Evolutionary conservation across 495 filamentous ascomycete genomes (phyloP), one percentile per base, ranked within the genome.

Genomic region (Penicillium salamii): DNA sequence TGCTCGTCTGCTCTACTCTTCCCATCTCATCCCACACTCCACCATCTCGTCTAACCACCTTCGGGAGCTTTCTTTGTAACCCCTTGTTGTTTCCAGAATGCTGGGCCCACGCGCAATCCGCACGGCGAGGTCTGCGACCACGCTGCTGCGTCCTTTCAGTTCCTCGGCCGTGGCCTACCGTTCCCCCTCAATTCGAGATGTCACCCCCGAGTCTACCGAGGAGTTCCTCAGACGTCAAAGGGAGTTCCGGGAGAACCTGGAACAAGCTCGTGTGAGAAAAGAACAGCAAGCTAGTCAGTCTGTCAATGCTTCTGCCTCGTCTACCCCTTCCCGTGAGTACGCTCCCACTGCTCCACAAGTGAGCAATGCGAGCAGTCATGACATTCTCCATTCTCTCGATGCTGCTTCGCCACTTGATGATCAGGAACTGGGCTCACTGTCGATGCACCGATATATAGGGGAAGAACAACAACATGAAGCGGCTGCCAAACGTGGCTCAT

Each of bases 281-380:
- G 83, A 88, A 78, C 78, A 85, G 78, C 82, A 87, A 88, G 87
- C 89, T 76, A 91, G 88, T 91, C 77, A 84, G 81, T 85, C 70
- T 67, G 68, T 70, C 69, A 58, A 65, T 70, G 61, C 69, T 67
- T 70, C 71, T 65, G 56, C 58, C 56, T 72, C 71, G 63, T 63
- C 71, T 59, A 42, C 52, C 49, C 44, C 61, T 52, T 62, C 66
- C 63, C 71, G 74, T 74, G 64, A 73, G 69, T 78, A 62, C 57
- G 68, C 63, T 77, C 75, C 77, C 75, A 76, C 77, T 76, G 74
- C 77, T 74, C 70, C 75, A 54, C 51, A 59, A 66, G 67, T 74
- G 72, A 78, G 80, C 70, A 75, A 79, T 76, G 78, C 74, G 73
- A 76, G 71, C 60, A 59, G 49, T 45, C 48, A 52, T 53, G 59